Evolutionary conservation across 2,329 filamentous ascomycete species (phyloP), one percentile per base, ranked within the genome.

Genomic region (Epichloe gansuensis): DNA sequence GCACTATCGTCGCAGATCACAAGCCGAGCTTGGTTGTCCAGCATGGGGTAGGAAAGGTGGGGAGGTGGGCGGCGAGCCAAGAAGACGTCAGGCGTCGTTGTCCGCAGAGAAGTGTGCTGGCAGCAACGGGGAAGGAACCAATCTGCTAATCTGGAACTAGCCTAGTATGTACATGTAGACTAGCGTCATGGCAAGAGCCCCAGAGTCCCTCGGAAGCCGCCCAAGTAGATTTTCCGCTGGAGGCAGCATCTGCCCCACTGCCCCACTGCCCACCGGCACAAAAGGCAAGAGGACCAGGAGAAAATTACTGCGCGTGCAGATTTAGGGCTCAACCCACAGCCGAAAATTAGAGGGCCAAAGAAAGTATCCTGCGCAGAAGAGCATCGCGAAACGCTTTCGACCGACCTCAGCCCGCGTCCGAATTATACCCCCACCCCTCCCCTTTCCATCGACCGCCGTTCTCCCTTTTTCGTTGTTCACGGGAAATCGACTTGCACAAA

Each of bases 261-360:
- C 38, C 5, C 23, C 9, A 17, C 13, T 25, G 31, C 45, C 11
- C 45, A 52, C 43, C 23, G 37, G 31, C 23, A 31, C 23, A 46
- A 25, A 48, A 45, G 13, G 34, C 21, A 34, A 8, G 21, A 7
- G 2, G n/a, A 41, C 15, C 23, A 35, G 39, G 31, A 43, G 45
- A 52, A 48, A 51, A 47, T 47, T 46, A 21, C 43, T 23, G 37
- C 46, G 50, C 50, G 55, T 55, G 53, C 44, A 50, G 45, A 51
- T 51, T 63, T 64, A 64, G 62, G 62, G 62, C 62, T 64, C 61
- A 64, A 60, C 62, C 62, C 62, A 64, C 62, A 61, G 48, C 55
- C 46, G 54, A 60, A 60, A 60, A 56, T 55, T 52, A 52, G 53
- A 50, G 50, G 50, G 50, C 46, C 53, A 50, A 23, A 44, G 45